Conservation (phyloP, 768 basidiomycete species). For the Psilocybe tampanensis region DNA sequence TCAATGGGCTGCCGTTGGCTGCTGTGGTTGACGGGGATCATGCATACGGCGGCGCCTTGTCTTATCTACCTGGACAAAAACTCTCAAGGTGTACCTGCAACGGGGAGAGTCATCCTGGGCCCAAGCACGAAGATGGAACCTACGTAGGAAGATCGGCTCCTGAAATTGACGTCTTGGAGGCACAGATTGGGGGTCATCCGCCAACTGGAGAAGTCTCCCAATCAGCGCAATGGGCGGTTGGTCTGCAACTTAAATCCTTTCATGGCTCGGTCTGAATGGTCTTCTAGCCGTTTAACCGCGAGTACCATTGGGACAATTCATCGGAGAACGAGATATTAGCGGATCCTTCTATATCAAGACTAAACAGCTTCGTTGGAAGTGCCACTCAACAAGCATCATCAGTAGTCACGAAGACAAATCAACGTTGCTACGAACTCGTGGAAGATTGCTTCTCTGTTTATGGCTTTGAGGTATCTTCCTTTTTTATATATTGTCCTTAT, state of each 20-base stretch:
- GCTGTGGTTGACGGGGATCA: constrained; percentile 63
- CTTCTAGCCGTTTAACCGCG: constrained; percentile 71
- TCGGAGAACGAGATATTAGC: constrained; percentile 54
- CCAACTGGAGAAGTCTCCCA: constrained; percentile 70
- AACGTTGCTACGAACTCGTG: constrained; percentile 65
- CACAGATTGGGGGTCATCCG: constrained; percentile 53
- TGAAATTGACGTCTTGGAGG: constrained; percentile 91
- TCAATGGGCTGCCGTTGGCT: constrained; percentile 70
- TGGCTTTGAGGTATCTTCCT: constrained; percentile 66
- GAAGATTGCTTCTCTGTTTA: constrained; percentile 69
- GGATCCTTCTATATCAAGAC: constrained; percentile 51
- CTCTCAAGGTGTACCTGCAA: constrained; percentile 85
- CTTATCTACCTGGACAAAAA: constrained; percentile 79
- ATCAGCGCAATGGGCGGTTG: constrained; percentile 80
- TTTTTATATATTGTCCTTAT: not conserved
- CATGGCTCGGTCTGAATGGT: not conserved
- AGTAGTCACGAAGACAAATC: constrained; percentile 67
- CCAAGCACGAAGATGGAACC: constrained; percentile 68
- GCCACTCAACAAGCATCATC: constrained; percentile 83
- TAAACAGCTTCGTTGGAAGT: constrained; percentile 72
- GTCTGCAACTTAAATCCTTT: constrained; percentile 24
- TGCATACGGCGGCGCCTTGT: constrained; percentile 46
- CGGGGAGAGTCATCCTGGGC: constrained; percentile 85
- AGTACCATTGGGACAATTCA: constrained; percentile 70
- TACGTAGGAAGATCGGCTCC: constrained; percentile 85